phyloP scores from a whole-genome alignment of 1,284 basidiomycete genomes.

The Boletellus deceptivus region DNA sequence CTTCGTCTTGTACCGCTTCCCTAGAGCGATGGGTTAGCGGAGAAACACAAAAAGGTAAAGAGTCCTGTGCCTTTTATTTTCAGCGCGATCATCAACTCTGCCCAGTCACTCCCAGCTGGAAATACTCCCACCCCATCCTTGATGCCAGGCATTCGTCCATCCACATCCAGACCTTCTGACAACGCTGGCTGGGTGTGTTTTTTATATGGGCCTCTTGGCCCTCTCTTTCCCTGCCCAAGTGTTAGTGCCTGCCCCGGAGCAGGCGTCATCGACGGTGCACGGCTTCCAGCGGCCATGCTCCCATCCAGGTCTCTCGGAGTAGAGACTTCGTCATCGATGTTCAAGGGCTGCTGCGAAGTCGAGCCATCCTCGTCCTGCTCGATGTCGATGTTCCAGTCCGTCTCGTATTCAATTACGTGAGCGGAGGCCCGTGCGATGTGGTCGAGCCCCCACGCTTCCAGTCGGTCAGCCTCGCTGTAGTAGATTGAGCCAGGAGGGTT shows the following conservation, averaged over 20 bases:
- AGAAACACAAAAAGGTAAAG: background rate
- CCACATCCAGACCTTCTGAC: conserved; percentile 59
- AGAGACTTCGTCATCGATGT: conserved; percentile 28
- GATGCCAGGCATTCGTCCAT: conserved; percentile 69
- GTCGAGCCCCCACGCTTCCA: conserved; percentile 67
- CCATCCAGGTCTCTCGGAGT: conserved; percentile 25
- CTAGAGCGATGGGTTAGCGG: conserved; percentile 33
- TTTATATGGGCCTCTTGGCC: conserved; percentile 50
- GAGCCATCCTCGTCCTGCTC: conserved; percentile 60
- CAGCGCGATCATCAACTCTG: conserved; percentile 62
- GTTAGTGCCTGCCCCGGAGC: conserved; percentile 40
- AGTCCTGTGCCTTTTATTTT: conserved; percentile 61
- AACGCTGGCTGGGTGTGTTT: conserved; percentile 37
- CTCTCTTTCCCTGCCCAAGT: conserved; percentile 27
- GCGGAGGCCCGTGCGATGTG: conserved; percentile 66
- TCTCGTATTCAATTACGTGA: conserved; percentile 75
- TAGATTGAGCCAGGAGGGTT: conserved; percentile 73
- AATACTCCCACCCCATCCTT: conserved; percentile 72
- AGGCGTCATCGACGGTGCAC: conserved; percentile 22
- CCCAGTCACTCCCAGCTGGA: conserved; percentile 65
- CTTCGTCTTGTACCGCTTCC: conserved; percentile 74
- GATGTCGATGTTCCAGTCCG: conserved; percentile 80
- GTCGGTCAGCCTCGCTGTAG: conserved; percentile 64
- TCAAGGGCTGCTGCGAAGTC: conserved; percentile 36
- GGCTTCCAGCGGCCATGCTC: conserved; percentile 25